Conservation (phyloP, 768 basidiomycete genomes). For the Gelatoporia subvermispora region DNA sequence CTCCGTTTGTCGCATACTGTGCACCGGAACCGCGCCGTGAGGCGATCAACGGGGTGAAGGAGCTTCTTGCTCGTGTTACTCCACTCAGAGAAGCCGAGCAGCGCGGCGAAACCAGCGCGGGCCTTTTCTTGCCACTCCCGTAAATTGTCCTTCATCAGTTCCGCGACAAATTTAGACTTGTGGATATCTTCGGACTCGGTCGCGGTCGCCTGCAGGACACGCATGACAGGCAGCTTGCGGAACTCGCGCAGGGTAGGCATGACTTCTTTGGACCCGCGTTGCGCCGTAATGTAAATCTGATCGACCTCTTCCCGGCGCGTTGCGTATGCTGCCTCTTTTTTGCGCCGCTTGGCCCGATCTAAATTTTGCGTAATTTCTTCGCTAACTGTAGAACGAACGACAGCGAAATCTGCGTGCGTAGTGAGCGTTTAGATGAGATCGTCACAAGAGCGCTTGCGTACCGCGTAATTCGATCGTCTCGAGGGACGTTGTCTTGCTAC, state of each 20-base stretch:
- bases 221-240: conserved; percentile 43
- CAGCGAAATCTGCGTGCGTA: conserved; percentile 26
- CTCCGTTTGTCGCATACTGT: conserved; percentile 38
- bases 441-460: conserved; percentile 16
- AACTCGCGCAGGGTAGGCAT: conserved; percentile 48
- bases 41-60: conserved; percentile 52
- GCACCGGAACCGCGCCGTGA: conserved; percentile 59
- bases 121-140: conserved; percentile 44
- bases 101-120: conserved; percentile 35
- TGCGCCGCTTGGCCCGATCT: conserved; percentile 23
- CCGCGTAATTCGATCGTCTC: conserved; percentile 36
- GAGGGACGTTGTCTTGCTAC: conserved; percentile 32
- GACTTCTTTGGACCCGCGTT: conserved; percentile 7
- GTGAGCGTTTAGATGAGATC: neutral
- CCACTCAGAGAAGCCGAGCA: conserved; percentile 52
- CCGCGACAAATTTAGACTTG: conserved; percentile 26
- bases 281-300: conserved; percentile 41
- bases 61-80: conserved; percentile 39
- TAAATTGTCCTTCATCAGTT: conserved; percentile 41
- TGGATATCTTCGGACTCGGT: conserved; percentile 16
- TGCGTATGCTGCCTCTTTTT: conserved; percentile 22
- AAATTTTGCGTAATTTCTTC: conserved; percentile 24
- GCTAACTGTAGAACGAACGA: conserved; percentile 18
- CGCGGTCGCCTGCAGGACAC: conserved; percentile 22
- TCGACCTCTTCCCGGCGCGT: conserved; percentile 31